Percentiles rank a stretch among this genome's conserved stretches.
These are phyloP conservation scores for Peronospora belbahrii DNA, from an alignment of 352 stramenopile species.

Conservation along the genomic window DNA sequence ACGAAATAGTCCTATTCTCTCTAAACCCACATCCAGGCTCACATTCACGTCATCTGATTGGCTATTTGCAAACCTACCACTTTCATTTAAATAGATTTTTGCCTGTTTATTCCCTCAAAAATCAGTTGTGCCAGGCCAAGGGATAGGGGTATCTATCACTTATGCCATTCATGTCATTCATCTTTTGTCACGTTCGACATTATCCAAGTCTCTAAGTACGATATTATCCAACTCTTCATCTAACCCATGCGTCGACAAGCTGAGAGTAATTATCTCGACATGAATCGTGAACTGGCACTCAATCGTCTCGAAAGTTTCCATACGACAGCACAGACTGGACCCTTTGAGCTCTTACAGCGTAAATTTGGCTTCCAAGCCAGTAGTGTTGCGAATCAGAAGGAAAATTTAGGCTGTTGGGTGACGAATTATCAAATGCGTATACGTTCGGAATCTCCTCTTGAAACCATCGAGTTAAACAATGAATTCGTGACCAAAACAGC, in stretches of 20 bases:
- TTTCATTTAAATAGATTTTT: too few species aligned
- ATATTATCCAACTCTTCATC: too few species aligned
- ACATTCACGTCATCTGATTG: too few species aligned
- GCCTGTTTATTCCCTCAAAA: too few species aligned
- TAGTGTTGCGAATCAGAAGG: slow-evolving; percentile 77
- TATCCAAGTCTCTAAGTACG: too few species aligned
- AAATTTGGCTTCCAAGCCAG: slow-evolving; percentile 80
- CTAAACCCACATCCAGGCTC: too few species aligned
- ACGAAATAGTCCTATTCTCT: too few species aligned
- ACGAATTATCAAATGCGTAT: slow-evolving; percentile 78
- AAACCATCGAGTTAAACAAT: slow-evolving; percentile 24
- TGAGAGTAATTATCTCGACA: slow-evolving; percentile 74
- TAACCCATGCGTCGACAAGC: slow-evolving; percentile 45
- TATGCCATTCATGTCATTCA: too few species aligned
- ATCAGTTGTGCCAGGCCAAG: too few species aligned
- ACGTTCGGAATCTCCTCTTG: slow-evolving; percentile 30
- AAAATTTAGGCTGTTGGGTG: slow-evolving; percentile 80
- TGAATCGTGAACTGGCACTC: slow-evolving; percentile 47
- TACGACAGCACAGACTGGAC: slow-evolving; percentile 20
- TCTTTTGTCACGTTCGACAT: too few species aligned
- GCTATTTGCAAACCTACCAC: too few species aligned
- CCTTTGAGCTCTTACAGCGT: slow-evolving; percentile 69
- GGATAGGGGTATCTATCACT: too few species aligned
- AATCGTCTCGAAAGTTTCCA: slow-evolving; percentile 64
- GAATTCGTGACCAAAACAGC: slow-evolving; percentile 44